phyloP scores from a whole-genome alignment of 257 asterid species.

The Cynanchum wilfordii region DNA sequence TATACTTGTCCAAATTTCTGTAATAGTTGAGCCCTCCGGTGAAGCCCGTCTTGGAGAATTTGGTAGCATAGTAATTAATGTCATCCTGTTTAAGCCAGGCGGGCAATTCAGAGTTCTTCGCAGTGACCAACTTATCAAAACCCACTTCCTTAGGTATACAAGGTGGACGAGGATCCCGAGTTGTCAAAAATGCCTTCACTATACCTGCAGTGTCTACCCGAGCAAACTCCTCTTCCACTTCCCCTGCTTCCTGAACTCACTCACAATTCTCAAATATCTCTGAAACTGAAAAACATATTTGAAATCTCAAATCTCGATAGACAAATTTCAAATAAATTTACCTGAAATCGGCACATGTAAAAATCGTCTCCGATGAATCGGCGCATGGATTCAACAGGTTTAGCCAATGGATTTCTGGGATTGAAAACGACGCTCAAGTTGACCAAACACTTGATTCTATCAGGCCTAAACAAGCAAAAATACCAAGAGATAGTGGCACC shows the following conservation, averaged over 20 bases:
- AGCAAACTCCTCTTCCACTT: slow-evolving; percentile 65
- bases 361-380: slow-evolving; percentile 70
- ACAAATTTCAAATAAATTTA: not conserved
- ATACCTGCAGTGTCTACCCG: slow-evolving; percentile 41
- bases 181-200: slow-evolving; percentile 45
- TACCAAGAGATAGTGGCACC: slow-evolving; percentile 84
- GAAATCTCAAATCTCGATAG: not conserved
- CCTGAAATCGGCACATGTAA: slow-evolving; percentile 93
- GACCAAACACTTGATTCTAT: slow-evolving; percentile 68
- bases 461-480: slow-evolving; percentile 70
- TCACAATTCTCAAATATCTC: not conserved
- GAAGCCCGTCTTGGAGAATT: slow-evolving; percentile 33
- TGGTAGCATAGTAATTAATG: slow-evolving; percentile 27
- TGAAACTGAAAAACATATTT: not conserved
- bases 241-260: slow-evolving; percentile 51
- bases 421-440: slow-evolving; percentile 60
- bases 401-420: slow-evolving; percentile 55
- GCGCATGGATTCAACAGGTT: slow-evolving; percentile 60
- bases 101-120: slow-evolving; percentile 17
- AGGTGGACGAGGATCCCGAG: slow-evolving; percentile 42
- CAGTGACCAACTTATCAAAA: slow-evolving; percentile 12
- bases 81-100: slow-evolving; percentile 41
- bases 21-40: slow-evolving; percentile 49
- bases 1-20: slow-evolving; percentile 32
- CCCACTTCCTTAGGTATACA: slow-evolving; percentile 31